Base-by-base conservation (phyloP, 257 asterid genomes). In the Verbascum thapsus region DNA sequence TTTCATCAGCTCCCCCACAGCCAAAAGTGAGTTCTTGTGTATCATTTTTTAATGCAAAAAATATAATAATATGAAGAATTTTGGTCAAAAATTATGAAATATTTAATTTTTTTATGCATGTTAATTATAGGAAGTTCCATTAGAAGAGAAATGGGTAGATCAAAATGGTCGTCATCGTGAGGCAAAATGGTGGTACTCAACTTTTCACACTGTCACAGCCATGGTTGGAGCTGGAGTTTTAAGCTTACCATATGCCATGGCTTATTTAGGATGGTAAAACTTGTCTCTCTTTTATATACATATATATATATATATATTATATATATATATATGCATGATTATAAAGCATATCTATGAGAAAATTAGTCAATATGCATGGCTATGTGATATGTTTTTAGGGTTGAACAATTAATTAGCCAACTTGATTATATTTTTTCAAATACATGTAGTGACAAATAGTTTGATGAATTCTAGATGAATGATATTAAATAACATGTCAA, bases 181-280 rank as follows among this genome's bases (percentile, higher is more conserved):
- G 58, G 81, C 81, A 26, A 76, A 76, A 76, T 76, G 81, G 81
- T 76, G 81, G 81, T 72, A 72, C 44, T 68, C 81, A 15, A 76
- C 81, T 2, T 76, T 76, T 41, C 81, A 76, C 74, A 76, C 78
- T 8, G 81, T 76, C 42, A 76, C 81, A 1, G 81, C 81, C 30
- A 76, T 71, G 81, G 81, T 76, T 67, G 81, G 81, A 20, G 81
- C 81, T 4, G 81, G 81, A 17, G 81, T 76, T 68, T 78, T 76
- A 11, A 68, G 75, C 70, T 10, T 76, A 19, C 81, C 81, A 5
- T 72, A 72, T 53, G 81, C 81, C 72, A 76, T 76, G 81, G 82
- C 85, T 3, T 76, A 80, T 56, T 67, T 80, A 23, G 82, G 85
- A 67, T 80, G 85, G 85, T 79, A 72, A 20, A 6, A 16, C 32